A percentile compares a stretch with the other conserved stretches of the same genome.
phyloP scores from a whole-genome alignment of 768 basidiomycete genomes.

The Cyathus striatus region DNA sequence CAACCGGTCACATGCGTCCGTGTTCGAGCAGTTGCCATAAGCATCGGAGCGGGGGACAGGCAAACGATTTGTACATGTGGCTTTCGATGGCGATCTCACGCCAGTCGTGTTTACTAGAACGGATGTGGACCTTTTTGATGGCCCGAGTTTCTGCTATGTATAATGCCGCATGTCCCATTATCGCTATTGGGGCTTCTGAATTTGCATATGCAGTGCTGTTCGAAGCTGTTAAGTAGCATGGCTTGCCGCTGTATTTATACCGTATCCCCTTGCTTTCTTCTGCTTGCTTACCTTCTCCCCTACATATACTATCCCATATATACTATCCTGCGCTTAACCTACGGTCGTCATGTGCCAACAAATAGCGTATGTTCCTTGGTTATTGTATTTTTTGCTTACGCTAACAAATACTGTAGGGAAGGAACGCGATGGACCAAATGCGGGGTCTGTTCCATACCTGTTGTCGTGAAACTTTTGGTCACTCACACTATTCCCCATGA shows the following conservation, averaged over 20 bases:
- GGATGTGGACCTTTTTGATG: constrained; percentile 23
- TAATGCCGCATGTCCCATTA: constrained; percentile 20
- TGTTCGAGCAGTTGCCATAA: constrained; percentile 20
- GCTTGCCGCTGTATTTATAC: not conserved
- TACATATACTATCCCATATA: not conserved
- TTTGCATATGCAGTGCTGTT: constrained; percentile 15
- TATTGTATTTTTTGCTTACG: not conserved
- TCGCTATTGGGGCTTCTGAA: constrained; percentile 11
- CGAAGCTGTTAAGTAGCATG: constrained; percentile 9
- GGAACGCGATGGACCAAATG: constrained; percentile 74
- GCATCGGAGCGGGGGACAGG: constrained; percentile 29
- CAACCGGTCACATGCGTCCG: constrained; percentile 23
- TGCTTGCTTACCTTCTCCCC: not conserved
- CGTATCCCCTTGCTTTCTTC: not conserved
- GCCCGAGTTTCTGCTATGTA: constrained; percentile 17
- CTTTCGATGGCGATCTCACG: constrained; percentile 29
- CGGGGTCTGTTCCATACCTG: constrained; percentile 41
- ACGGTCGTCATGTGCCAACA: constrained; percentile 58
- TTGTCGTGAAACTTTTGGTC: constrained; percentile 5
- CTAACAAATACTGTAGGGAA: constrained; percentile 44
- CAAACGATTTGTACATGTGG: constrained; percentile 27
- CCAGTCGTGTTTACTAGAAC: constrained; percentile 18
- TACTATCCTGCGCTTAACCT: not conserved
- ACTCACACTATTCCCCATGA: constrained; percentile 4
- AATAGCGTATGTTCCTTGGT: constrained; percentile 54